These are phyloP conservation scores for Rossbeevera mucosa DNA, from an alignment of 768 basidiomycete genomes.

Conservation along the genomic window DNA sequence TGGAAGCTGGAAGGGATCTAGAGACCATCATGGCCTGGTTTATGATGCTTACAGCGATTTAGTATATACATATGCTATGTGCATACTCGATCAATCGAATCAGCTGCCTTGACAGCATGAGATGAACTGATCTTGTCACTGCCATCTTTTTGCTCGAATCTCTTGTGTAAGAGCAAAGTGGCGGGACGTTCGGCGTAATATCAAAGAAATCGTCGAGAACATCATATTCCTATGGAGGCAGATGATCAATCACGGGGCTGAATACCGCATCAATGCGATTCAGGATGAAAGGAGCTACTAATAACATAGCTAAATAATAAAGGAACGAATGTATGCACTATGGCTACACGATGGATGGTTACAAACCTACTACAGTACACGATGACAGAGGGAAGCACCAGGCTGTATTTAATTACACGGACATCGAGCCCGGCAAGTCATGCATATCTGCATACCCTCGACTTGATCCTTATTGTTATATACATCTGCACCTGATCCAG, in stretches of 20 bases:
- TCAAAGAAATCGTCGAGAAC: background rate
- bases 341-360: conserved; percentile 5
- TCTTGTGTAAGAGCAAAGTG: too few relatives aligned
- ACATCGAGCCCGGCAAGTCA: conserved; percentile 6
- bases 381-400: conserved; percentile 1
- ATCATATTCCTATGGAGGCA: background rate
- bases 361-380: background rate
- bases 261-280: background rate
- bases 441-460: background rate
- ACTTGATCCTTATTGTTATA: background rate
- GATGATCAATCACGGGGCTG: background rate
- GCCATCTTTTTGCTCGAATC: background rate
- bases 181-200: background rate
- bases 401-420: background rate
- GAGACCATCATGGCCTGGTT: background rate
- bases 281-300: background rate
- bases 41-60: background rate
- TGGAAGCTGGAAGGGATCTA: background rate
- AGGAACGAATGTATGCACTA: conserved; percentile 3
- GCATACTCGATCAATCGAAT: background rate
- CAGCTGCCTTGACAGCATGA: background rate
- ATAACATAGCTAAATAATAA: background rate
- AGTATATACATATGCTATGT: too few relatives aligned
- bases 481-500: conserved; percentile 8
- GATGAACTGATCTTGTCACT: background rate